Conservation (phyloP, 1,284 basidiomycete species). For the Ustilago hordei region DNA sequence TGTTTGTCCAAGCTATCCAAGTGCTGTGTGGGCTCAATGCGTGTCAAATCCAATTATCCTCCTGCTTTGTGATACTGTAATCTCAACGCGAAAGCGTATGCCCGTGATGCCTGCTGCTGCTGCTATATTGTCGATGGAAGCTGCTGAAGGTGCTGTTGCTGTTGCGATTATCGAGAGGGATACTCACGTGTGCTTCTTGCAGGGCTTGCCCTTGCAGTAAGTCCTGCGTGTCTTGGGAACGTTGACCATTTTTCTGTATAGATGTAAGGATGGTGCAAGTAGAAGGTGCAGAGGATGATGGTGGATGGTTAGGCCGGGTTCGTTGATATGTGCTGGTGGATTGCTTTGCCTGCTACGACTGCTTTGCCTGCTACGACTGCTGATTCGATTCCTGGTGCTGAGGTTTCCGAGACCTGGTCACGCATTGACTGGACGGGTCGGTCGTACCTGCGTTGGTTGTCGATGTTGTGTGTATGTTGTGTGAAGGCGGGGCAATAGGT, state of each 20-base stretch:
- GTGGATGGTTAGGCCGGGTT: conserved; percentile 17
- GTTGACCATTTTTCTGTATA: conserved; percentile 68
- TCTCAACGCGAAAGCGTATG: not conserved
- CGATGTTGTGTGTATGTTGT: conserved; percentile 11
- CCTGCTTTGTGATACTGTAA: not conserved
- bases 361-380: not conserved
- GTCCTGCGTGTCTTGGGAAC: conserved; percentile 72
- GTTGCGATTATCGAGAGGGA: conserved; percentile 6
- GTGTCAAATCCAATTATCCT: not conserved
- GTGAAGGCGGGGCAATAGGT: conserved; percentile 3
- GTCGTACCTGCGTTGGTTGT: conserved; percentile 6
- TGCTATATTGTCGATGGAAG: conserved; percentile 3
- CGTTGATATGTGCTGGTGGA: conserved; percentile 1
- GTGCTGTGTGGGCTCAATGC: not conserved
- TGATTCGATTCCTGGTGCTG: not conserved
- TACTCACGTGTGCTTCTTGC: conserved; percentile 96
- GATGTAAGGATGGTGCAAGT: not conserved
- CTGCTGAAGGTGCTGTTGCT: conserved; percentile 3
- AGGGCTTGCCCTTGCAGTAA: conserved; percentile 98
- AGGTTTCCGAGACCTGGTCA: not conserved
- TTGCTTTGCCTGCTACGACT: not conserved
- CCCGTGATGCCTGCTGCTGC: not conserved
- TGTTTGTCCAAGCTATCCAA: not conserved
- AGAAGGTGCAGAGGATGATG: conserved; percentile 8
- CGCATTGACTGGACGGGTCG: not conserved